These are phyloP conservation scores for Westerdykella sp. DNA, from an alignment of 2,329 filamentous ascomycete genomes.

Conservation along the genomic window DNA sequence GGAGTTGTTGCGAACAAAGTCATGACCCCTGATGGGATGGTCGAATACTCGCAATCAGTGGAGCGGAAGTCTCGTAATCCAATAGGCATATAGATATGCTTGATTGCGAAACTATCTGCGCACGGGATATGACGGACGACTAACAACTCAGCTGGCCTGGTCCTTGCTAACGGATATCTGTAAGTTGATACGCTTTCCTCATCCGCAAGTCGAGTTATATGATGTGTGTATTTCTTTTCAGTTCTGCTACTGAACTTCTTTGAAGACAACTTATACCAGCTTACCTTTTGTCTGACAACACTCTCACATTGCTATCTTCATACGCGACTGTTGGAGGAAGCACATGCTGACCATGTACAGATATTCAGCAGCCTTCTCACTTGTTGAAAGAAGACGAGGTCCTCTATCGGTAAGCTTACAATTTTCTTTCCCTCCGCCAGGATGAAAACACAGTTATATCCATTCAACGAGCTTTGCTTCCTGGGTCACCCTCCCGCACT, in stretches of 20 bases:
- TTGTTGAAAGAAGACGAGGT: not conserved
- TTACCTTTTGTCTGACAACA: slow-evolving; percentile 50
- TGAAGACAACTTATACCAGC: slow-evolving; percentile 54
- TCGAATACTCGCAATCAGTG: no score
- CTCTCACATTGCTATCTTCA: slow-evolving; percentile 2
- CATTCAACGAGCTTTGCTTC: slow-evolving; percentile 58
- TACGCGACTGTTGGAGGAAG: slow-evolving; percentile 1
- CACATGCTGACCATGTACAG: slow-evolving; percentile 3
- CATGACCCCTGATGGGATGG: no score
- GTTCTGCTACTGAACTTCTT: slow-evolving; percentile 58
- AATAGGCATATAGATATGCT: no score
- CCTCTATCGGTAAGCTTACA: slow-evolving; percentile 18
- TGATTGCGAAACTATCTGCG: no score
- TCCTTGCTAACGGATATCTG: not conserved
- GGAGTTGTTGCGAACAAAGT: no score
- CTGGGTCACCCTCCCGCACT: slow-evolving; percentile 69
- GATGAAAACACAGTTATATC: slow-evolving; percentile 57
- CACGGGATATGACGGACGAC: no score
- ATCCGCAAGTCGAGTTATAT: slow-evolving; percentile 13
- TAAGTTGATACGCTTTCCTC: slow-evolving; percentile 43
- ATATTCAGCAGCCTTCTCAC: not conserved
- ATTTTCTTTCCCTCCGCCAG: slow-evolving; percentile 30
- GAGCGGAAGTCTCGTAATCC: no score
- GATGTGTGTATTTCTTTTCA: slow-evolving; percentile 46
- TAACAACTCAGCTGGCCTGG: no score